Conservation (phyloP, 306 rosid species). For the Clitoria ternatea region DNA sequence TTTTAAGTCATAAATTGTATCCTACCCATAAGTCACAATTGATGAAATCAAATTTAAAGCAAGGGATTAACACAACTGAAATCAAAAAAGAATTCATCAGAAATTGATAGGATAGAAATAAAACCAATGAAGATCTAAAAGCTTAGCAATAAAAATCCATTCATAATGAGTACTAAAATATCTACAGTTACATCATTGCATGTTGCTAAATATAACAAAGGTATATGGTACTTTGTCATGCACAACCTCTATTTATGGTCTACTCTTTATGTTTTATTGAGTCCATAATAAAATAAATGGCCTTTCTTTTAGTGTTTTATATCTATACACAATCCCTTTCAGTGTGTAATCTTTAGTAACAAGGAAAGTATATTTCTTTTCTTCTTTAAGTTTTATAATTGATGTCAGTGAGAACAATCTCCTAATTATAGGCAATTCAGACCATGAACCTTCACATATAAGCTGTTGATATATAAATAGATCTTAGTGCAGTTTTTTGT, state of each 20-base stretch:
- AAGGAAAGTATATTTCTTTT: not conserved
- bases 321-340: not conserved
- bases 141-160: not conserved
- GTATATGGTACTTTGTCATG: not conserved
- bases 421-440: not conserved
- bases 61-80: not conserved
- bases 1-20: not conserved
- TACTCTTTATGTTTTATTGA: not conserved
- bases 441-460: not conserved
- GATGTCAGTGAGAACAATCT: not conserved
- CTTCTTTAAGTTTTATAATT: not conserved
- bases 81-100: not conserved
- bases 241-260: not conserved
- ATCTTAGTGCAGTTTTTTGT: no score
- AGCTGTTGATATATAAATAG: not conserved
- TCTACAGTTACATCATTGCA: not conserved
- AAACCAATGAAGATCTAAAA: not conserved
- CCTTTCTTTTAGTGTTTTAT: not conserved
- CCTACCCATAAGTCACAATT: not conserved
- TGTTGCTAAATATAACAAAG: not conserved
- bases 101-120: not conserved
- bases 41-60: not conserved
- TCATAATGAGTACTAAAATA: not conserved
- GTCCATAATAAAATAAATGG: not conserved
- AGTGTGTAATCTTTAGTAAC: not conserved